Evolutionary conservation across 2,329 filamentous ascomycete genomes (phyloP).

Genomic region (Ascochyta pisi): DNA sequence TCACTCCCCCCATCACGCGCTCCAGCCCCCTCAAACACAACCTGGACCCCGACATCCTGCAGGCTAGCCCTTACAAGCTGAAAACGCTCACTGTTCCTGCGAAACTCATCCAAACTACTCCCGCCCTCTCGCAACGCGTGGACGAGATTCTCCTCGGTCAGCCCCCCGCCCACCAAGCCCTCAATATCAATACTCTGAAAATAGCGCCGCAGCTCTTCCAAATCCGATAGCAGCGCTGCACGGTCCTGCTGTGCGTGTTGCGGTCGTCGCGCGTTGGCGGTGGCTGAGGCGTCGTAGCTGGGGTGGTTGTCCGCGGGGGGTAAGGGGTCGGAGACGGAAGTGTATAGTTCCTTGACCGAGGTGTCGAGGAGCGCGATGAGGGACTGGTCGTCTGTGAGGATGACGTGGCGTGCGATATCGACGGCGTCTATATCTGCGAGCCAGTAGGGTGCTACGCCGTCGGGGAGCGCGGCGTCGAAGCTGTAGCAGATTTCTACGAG

Average conservation of each 20-base stretch:
- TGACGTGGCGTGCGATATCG: constrained; percentile 75
- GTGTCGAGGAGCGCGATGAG: constrained; percentile 75
- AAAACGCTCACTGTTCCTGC: constrained; percentile 34
- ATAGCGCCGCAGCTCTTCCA: constrained; percentile 37
- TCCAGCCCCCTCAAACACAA: constrained; percentile 29
- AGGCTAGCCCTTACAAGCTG: constrained; percentile 26
- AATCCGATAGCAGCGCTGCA: constrained; percentile 31
- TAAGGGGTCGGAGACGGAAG: constrained; percentile 80
- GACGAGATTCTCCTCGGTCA: constrained; percentile 30
- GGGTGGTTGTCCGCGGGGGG: constrained; percentile 65
- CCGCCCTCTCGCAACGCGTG: constrained; percentile 29
- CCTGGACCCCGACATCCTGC: constrained; percentile 35
- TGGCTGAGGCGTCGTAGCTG: constrained; percentile 27
- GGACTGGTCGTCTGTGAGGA: constrained; percentile 75
- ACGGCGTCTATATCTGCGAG: constrained; percentile 36
- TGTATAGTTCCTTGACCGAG: constrained; percentile 59
- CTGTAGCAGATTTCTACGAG: constrained; percentile 73
- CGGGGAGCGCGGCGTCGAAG: constrained; percentile 35
- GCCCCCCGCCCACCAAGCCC: constrained; percentile 21
- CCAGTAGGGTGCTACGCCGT: constrained; percentile 41
- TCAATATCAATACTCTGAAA: constrained; percentile 37
- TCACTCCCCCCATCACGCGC: not conserved
- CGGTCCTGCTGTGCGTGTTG: constrained; percentile 10
- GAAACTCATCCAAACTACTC: constrained; percentile 36
- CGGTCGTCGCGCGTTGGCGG: not conserved